Evolutionary conservation across 768 basidiomycete species (phyloP), one percentile per base, ranked within the genome.

Genomic region (Hysterangium stoloniferum): DNA sequence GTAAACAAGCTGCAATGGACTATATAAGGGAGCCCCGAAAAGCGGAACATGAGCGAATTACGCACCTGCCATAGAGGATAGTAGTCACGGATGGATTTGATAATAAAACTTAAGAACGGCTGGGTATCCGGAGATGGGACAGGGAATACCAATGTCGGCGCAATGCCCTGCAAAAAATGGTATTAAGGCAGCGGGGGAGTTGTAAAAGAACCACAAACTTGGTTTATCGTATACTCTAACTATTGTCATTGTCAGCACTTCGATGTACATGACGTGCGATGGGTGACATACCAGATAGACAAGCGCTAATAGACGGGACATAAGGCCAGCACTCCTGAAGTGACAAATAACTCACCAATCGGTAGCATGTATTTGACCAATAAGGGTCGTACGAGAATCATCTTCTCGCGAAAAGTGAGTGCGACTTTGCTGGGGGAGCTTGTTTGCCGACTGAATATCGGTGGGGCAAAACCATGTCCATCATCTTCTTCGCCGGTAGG

Each of bases 151-250:
- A 98, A 70, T 0, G 92, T 95, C 1, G 95, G 94, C 15, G 90
- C 76, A 6, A 97, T 80, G 28, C 95, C 95, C 82, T 91, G 53
- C 9, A 19, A 24, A 24, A 7, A 33, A 54, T 27, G 13, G 28
- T 36, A 32, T 54, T 33, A 42, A 52, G 19, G 24, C 31, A 38
- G 32, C 49, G 13, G 3, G n/a, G 37, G 36, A 25, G 15, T 24
- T 46, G 49, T 13, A 43, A 48, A 4, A 20, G 12, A 31, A 7
- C 15, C 38, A n/a, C 2, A 20, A 53, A 79, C 85, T 67, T 90
- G 87, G 61, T 94, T 94, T 57, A 94, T 94, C 2, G 85, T 90
- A 61, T 93, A 94, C 64, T 94, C 91, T 46, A 91, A 81, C 87
- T 90, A 25, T n/a, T 48, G 15, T 36, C 8, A 27, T 35, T 46